phyloP scores from a whole-genome alignment of 192 early-diverging fungal species.

The Mortierella antarctica region DNA sequence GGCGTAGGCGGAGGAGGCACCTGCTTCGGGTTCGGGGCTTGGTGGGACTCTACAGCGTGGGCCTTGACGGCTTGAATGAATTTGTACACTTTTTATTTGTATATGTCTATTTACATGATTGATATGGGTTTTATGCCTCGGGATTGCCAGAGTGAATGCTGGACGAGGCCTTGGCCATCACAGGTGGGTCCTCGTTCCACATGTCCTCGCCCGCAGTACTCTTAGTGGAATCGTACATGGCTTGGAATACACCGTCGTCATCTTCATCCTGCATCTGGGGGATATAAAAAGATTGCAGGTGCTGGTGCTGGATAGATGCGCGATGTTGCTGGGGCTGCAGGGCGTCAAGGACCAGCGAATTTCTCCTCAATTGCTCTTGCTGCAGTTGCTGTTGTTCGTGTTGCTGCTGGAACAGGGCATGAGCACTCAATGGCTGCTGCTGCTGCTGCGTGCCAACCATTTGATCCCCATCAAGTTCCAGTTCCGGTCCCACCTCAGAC shows the following conservation, averaged over 20 bases:
- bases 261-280: slow-evolving; percentile 48
- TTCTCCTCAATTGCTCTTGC: slow-evolving; percentile 15
- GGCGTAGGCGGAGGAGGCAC: slow-evolving; percentile 49
- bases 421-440: slow-evolving; percentile 28
- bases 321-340: slow-evolving; percentile 20
- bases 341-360: neutral
- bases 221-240: neutral
- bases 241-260: slow-evolving; percentile 12
- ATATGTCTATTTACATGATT: too few relatives aligned
- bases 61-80: slow-evolving; percentile 10
- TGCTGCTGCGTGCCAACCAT: slow-evolving; percentile 1
- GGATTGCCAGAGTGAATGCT: too few relatives aligned
- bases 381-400: slow-evolving; percentile 32
- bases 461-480: slow-evolving; percentile 3
- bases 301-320: slow-evolving; percentile 36
- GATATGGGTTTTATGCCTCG: too few relatives aligned
- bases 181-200: neutral
- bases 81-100: neutral
- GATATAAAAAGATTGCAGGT: slow-evolving; percentile 44
- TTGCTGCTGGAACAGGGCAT: slow-evolving; percentile 37
- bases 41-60: slow-evolving; percentile 40
- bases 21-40: slow-evolving; percentile 50
- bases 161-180: neutral
- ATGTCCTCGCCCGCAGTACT: neutral
- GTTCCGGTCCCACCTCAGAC: slow-evolving; percentile 12